Evolutionary conservation across 108 stramenopile genomes (phyloP).

Genomic region (Nitzschia palea): DNA sequence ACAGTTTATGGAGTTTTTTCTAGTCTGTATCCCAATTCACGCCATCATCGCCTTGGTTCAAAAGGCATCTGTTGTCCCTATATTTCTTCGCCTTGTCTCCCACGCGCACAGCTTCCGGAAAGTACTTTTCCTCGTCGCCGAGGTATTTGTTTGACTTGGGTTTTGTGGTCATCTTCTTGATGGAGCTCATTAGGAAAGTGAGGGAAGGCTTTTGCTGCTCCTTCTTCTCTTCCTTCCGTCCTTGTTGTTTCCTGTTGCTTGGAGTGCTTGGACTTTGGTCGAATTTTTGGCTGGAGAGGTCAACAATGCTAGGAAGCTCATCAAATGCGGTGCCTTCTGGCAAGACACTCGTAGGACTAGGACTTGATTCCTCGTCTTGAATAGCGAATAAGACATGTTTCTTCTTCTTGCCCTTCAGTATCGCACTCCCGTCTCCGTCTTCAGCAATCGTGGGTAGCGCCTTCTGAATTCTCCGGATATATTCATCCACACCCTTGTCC

Average conservation of each 20-base stretch:
- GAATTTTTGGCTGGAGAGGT: background rate
- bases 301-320: constrained; percentile 3
- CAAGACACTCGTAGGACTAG: constrained; percentile 15
- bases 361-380: constrained; percentile 10
- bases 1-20: too few relatives aligned
- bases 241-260: background rate
- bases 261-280: background rate
- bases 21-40: constrained; percentile 17
- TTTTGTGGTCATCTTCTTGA: background rate
- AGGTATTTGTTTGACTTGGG: background rate
- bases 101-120: constrained; percentile 8
- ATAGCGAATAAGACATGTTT: constrained; percentile 5
- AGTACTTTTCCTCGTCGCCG: constrained; percentile 27
- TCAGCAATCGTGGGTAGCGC: constrained; percentile 12
- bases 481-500: constrained; percentile 18
- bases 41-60: constrained; percentile 13
- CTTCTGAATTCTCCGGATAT: constrained; percentile 19
- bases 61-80: constrained; percentile 16
- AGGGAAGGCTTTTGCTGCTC: constrained; percentile 3
- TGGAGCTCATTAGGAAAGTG: constrained; percentile 17
- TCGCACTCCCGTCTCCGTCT: background rate
- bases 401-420: constrained; percentile 5
- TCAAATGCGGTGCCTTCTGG: constrained; percentile 13
- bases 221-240: constrained; percentile 14
- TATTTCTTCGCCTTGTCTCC: constrained; percentile 7